These are phyloP conservation scores for Vaccinium myrtillus DNA, from an alignment of 148 eudicot species.

Conservation along the genomic window DNA sequence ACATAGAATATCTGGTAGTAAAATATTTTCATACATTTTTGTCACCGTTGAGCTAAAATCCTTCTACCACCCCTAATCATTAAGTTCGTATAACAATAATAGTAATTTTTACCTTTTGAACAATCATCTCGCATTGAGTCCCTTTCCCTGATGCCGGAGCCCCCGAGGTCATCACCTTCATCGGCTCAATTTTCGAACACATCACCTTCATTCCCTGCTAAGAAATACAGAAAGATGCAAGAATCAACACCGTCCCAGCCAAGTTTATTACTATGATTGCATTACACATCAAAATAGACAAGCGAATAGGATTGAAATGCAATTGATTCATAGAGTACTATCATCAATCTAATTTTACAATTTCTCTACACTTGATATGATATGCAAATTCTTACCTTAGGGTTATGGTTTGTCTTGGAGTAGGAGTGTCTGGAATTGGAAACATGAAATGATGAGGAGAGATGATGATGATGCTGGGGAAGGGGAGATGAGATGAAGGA, in stretches of 20 bases:
- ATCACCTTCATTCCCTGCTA: slow-evolving; percentile 38
- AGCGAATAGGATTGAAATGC: neutral
- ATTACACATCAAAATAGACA: neutral
- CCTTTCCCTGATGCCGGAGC: slow-evolving; percentile 99
- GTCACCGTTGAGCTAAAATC: too few species aligned
- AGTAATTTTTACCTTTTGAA: slow-evolving; percentile 48
- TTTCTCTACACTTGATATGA: neutral
- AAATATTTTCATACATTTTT: too few species aligned
- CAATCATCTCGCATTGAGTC: slow-evolving; percentile 91
- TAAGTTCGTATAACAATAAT: too few species aligned
- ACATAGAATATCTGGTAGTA: too few species aligned
- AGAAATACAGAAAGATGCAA: neutral
- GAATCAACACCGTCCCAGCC: neutral
- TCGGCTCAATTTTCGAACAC: slow-evolving; percentile 60
- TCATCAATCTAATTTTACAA: neutral
- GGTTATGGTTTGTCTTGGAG: slow-evolving; percentile 21
- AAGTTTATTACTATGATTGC: neutral
- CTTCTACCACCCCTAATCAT: too few species aligned
- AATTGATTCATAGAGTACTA: neutral
- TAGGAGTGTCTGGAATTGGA: slow-evolving; percentile 14
- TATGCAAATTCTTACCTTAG: slow-evolving; percentile 33
- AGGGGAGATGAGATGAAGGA: slow-evolving; percentile 28
- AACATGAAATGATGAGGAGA: slow-evolving; percentile 8
- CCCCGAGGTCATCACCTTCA: slow-evolving; percentile 96
- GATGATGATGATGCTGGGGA: slow-evolving; percentile 19